phyloP scores from a whole-genome alignment of 2,329 filamentous ascomycete species.

The Fusarium denticulatum region DNA sequence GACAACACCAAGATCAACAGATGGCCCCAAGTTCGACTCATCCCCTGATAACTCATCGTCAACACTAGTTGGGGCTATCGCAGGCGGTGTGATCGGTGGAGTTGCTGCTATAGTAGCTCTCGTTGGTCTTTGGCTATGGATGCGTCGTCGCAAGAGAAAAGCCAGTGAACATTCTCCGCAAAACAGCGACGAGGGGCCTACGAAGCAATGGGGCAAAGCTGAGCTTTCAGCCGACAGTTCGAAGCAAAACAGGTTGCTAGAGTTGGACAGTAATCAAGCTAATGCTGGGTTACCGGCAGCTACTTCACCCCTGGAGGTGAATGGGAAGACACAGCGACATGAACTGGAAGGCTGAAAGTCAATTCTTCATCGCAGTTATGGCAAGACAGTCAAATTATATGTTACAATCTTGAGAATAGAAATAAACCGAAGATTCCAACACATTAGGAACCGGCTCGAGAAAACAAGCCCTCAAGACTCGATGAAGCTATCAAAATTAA shows the following conservation, averaged over 20 bases:
- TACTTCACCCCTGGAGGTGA: accelerated
- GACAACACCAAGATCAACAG: not conserved
- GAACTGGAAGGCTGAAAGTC: not conserved
- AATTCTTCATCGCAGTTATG: accelerated
- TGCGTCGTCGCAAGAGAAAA: not conserved
- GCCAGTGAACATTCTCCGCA: accelerated
- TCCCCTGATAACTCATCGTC: accelerated
- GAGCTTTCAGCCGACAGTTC: accelerated
- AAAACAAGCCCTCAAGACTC: too few relatives aligned
- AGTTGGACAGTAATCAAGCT: accelerated
- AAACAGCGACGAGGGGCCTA: accelerated
- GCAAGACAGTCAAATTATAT: not conserved
- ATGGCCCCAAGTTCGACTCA: accelerated
- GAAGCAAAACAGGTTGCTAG: not conserved
- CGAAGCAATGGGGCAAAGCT: too few relatives aligned
- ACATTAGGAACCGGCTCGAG: too few relatives aligned
- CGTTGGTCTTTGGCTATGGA: not conserved
- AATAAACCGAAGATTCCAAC: not conserved
- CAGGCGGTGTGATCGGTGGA: not conserved
- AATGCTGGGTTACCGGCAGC: not conserved
- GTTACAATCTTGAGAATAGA: not conserved
- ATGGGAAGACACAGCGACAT: not conserved
- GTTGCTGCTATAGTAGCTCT: not conserved
- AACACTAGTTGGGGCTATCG: not conserved
- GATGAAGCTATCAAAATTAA: too few relatives aligned